Evolutionary conservation across 805 yeast genomes (phyloP), one percentile per base, ranked within the genome.

Genomic region (Candida boidinii): DNA sequence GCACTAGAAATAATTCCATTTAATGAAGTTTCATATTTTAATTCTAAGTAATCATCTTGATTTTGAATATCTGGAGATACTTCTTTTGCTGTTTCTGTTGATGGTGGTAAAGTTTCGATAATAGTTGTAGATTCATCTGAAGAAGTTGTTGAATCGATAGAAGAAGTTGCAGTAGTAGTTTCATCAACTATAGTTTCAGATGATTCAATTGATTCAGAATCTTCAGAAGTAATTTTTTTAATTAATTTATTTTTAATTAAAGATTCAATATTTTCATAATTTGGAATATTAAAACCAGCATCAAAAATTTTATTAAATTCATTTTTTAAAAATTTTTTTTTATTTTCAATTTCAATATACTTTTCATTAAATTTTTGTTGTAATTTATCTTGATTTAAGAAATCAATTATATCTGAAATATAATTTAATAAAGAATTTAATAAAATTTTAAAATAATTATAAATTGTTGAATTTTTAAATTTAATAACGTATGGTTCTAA

Each of bases 1-100:
- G 72, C 63, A 29, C 60, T 63, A 10, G 49, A 42, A 20, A 62
- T 55, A 21, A 67, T 64, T 13, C 49, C 55, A 17, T 53, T 51
- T 29, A 69, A 53, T 30, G 64, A 31, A 23, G 28, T 37, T 22
- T 48, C 42, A 37, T 51, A 57, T 33, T 53, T 56, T 26, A 46
- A 41, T 14, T 45, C 38, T 7, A n/a, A n/a, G n/a, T n/a, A n/a
- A n/a, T n/a, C n/a, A n/a, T n/a, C n/a, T n/a, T n/a, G n/a, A n/a
- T 51, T 39, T 26, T 53, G 48, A 24, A 38, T 35, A 5, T 43
- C 20, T 15, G 14, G 26, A 4, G 27, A 15, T 13, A 13, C 9
- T 18, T n/a, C 28, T 15, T 30, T 22, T 16, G 28, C 10, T 5
- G 10, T 27, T 20, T 28, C 41, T 11, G 36, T 34, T 4, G 31